These are phyloP conservation scores for Claviceps maximensis DNA, from an alignment of 2,329 filamentous ascomycete genomes.

Conservation along the genomic window DNA sequence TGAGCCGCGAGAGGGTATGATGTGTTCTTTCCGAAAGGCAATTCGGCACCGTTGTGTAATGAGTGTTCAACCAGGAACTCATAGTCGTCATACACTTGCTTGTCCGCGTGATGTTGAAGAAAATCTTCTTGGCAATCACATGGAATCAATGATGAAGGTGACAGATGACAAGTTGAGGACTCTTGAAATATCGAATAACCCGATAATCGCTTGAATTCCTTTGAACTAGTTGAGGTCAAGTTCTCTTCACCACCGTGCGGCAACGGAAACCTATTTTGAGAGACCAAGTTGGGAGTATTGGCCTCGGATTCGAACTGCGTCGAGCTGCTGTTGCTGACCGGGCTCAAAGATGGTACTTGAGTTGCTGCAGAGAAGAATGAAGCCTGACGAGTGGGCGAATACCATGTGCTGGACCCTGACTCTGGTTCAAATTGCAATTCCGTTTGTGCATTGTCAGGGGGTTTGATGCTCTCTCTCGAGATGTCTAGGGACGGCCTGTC, in stretches of 20 bases:
- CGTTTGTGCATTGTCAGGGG: slow-evolving; percentile 13
- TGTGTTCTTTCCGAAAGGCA: slow-evolving; percentile 9
- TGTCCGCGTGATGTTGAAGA: slow-evolving; percentile 20
- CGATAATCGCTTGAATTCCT: slow-evolving; percentile 29
- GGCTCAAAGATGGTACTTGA: slow-evolving; percentile 36
- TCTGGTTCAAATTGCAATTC: slow-evolving; percentile 14
- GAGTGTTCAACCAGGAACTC: slow-evolving; percentile 9
- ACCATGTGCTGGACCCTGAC: slow-evolving; percentile 5
- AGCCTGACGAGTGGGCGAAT: slow-evolving; percentile 11
- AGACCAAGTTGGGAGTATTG: slow-evolving; percentile 26
- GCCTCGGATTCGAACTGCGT: slow-evolving; percentile 30
- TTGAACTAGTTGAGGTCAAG: slow-evolving; percentile 11
- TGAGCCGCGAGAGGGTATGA: slow-evolving; percentile 17
- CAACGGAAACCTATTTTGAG: slow-evolving; percentile 39
- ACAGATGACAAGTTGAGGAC: slow-evolving; percentile 44
- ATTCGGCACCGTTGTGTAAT: slow-evolving; percentile 9
- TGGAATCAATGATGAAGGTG: slow-evolving; percentile 49
- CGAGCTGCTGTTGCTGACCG: slow-evolving; percentile 26
- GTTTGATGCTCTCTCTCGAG: slow-evolving; percentile 11
- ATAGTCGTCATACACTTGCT: slow-evolving; percentile 20
- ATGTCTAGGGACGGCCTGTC: slow-evolving; percentile 41
- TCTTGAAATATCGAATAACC: slow-evolving; percentile 43
- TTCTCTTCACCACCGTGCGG: slow-evolving; percentile 27
- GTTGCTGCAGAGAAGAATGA: slow-evolving; percentile 15
- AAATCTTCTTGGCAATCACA: slow-evolving; percentile 44